Percentiles rank a stretch among this genome's conserved stretches.
Evolutionary conservation across 2,329 filamentous ascomycete genomes (phyloP).

Genomic region (Monosporascus sp.): DNA sequence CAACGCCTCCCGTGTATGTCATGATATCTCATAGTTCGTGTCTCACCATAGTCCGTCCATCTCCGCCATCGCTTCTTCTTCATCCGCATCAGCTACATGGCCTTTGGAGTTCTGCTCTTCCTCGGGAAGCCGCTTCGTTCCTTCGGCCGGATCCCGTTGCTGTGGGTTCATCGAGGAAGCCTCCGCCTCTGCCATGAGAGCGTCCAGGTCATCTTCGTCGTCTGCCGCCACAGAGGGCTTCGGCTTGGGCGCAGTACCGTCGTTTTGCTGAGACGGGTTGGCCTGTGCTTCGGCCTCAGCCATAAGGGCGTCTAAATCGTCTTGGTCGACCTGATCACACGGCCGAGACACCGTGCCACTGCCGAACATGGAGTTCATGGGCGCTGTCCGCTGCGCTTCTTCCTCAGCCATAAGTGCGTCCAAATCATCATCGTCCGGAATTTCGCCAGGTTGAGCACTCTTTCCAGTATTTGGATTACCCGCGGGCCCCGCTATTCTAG

Average conservation of each 20-base stretch:
- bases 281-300: slow-evolving; percentile 23
- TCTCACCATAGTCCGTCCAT: slow-evolving; percentile 51
- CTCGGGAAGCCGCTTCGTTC: not conserved
- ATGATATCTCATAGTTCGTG: slow-evolving; percentile 1
- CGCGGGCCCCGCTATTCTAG: slow-evolving; percentile 15
- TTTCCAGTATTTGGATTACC: slow-evolving; percentile 9
- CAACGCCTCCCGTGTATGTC: slow-evolving; percentile 2
- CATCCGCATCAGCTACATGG: slow-evolving; percentile 42
- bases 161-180: not conserved
- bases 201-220: slow-evolving; percentile 7
- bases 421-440: slow-evolving; percentile 38
- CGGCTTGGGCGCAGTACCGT: not conserved
- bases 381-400: slow-evolving; percentile 24
- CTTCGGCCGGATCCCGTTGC: not conserved
- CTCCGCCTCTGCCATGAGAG: slow-evolving; percentile 11
- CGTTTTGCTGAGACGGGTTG: slow-evolving; percentile 4
- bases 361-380: slow-evolving; percentile 12
- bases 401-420: slow-evolving; percentile 51
- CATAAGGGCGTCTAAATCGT: slow-evolving; percentile 33
- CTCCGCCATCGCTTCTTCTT: slow-evolving; percentile 64
- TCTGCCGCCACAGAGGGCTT: slow-evolving; percentile 3
- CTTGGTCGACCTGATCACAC: slow-evolving; percentile 25
- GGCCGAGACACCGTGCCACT: slow-evolving; percentile 9
- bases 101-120: not conserved
- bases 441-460: not conserved